Evolutionary conservation across 331 rosid species (phyloP).

Genomic region (Quercus lobata): DNA sequence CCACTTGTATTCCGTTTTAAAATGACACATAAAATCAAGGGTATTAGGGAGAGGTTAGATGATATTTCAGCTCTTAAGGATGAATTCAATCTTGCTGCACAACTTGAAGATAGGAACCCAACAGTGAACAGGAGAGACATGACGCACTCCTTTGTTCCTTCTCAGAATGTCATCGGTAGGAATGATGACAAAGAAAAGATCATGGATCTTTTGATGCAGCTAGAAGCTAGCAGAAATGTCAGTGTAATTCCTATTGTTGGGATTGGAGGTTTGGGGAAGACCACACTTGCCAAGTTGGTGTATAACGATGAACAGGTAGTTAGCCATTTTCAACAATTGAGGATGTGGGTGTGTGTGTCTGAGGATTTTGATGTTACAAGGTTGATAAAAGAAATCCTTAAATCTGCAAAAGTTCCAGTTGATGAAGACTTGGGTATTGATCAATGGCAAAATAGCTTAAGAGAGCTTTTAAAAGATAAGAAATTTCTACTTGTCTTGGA

Average conservation of each 20-base stretch:
- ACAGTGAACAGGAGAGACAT: neutral
- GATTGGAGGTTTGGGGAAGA: constrained; percentile 25
- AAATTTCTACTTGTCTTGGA: too few species aligned
- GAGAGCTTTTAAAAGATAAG: too few species aligned
- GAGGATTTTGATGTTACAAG: neutral
- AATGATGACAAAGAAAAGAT: neutral
- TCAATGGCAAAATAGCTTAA: too few species aligned
- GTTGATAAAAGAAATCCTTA: neutral
- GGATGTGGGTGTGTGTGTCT: constrained; percentile 22
- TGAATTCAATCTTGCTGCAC: neutral
- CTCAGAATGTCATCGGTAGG: constrained; percentile 23
- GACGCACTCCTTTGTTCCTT: neutral
- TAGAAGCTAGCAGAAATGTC: neutral
- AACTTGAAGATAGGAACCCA: neutral
- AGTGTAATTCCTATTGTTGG: constrained; percentile 23
- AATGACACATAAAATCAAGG: neutral
- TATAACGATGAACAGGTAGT: neutral
- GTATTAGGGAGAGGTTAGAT: neutral
- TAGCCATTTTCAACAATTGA: neutral
- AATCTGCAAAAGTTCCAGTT: too few species aligned
- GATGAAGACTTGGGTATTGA: too few species aligned
- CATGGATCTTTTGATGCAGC: neutral
- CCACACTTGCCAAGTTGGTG: constrained; percentile 15
- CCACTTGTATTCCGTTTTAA: constrained; percentile 2
- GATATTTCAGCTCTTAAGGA: neutral